Base-by-base conservation (phyloP, 305 asterid species). In the Ajuga reptans region DNA sequence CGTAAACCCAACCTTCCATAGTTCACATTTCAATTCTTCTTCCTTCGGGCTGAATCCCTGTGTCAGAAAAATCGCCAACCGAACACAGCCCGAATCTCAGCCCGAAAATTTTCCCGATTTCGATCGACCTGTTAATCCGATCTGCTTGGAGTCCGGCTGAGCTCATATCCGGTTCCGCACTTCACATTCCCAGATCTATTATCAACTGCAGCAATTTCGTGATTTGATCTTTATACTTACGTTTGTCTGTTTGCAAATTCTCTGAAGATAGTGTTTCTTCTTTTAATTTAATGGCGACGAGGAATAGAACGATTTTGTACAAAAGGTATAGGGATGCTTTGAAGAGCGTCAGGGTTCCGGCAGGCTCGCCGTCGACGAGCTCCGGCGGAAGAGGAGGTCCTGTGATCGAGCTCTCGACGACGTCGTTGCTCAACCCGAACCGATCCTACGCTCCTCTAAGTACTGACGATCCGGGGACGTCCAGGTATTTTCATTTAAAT, bases 391-490 rank as follows among this genome's bases (percentile, higher is more conserved):
- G 76, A 39, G 87, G 87, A 34, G 96, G 95, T 10, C 86, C 97
- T 7, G 97, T 93, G 78, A 90, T 93, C 79, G 97, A 93, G 83
- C 82, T 93, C 55, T 78, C 97, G 3, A 87, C 99, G 59, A 73
- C 97, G 75, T 87, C 97, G 18, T 82, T 92, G 72, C 92, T 93
- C 51, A 91, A 89, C 78, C 89, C 83, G 47, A 89, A 86, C 54
- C 86, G 92, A 69, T 82, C 90, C 43, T 91, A 91, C 71, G 80
- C 96, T 74, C 97, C 92, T 58, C 86, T 91, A 42, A 91, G 97
- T 75, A 91, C 97, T 14, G 97, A 91, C 74, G 97, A 91, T 80
- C 96, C 96, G 3, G 97, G 93, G 37, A 86, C 96, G 45, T 91
- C 95, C 68, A 87, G 97, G 97, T 91, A 82, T 42, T 47, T 29